Base-by-base conservation (phyloP, 768 basidiomycete genomes). In the Amanita molliuscula region DNA sequence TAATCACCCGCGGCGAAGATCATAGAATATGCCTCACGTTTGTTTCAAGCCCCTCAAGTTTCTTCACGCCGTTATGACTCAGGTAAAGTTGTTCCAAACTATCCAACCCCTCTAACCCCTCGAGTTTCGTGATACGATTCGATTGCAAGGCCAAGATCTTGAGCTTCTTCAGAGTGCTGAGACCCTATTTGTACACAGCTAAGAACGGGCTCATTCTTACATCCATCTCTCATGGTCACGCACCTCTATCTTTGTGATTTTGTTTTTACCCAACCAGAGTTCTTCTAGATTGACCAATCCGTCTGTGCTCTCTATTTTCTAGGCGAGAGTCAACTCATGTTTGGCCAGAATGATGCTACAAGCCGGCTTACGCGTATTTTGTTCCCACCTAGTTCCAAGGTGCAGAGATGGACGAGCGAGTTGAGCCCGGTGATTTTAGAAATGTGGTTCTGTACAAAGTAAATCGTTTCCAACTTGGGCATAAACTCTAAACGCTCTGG, bases 181-280 rank as follows among this genome's bases (percentile, higher is more conserved):
- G 67, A 55, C 86, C 84, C 88, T 95, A 47, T 10, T 34, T 21
- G 34, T 28, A 20, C 44, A 29, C 44, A 47, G 50, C 43, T 38
- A 28, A 47, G n/a, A 21, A 48, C 33, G 15, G 45, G 34, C 34
- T 6, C 44, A 49, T 13, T 13, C n/a, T 13, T 3, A 10, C 2
- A 31, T 26, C 13, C 2, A 31, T 26, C 13, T 28, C 10, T 28
- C 44, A 38, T 11, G 35, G 31, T 13, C n/a, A 9, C 60, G 36
- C 55, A 89, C 90, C 75, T 94, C 87, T 3, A 99, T 76, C 62
- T 79, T 83, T 5, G 82, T 63, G 51, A 99, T 90, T 70, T 97
- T 99, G 64, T 99, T 99, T 75, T 99, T 99, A 6, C 96, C 96
- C 2, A 98, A 67, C 92, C 95, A 98, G 2, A 99, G 71, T 58